Conservation (phyloP, 2,329 filamentous ascomycete genomes). For the Ilyonectria sp. region DNA sequence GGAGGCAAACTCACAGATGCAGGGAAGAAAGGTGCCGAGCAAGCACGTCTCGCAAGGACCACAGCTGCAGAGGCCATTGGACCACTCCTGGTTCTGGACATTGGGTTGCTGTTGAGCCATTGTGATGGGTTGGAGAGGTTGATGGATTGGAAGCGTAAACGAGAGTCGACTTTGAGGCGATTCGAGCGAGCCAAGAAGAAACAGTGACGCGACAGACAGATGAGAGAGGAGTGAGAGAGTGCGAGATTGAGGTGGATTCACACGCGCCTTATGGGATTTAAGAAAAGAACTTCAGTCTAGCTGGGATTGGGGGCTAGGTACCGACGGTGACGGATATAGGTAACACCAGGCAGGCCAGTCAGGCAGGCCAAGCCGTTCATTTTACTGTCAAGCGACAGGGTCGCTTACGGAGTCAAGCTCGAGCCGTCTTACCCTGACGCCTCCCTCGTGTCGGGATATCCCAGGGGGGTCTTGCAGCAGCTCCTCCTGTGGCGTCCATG, state of each 20-base stretch:
- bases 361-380: slow-evolving; percentile 37
- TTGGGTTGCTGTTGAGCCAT: slow-evolving; percentile 48
- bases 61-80: slow-evolving; percentile 58
- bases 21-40: slow-evolving; percentile 59
- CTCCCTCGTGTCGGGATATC: slow-evolving; percentile 15
- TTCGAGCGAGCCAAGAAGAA: slow-evolving; percentile 3
- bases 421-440: slow-evolving; percentile 35
- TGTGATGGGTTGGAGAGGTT: slow-evolving; percentile 26
- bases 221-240: neutral
- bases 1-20: slow-evolving; percentile 56
- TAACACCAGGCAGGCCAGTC: slow-evolving; percentile 20
- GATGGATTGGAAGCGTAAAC: slow-evolving; percentile 10
- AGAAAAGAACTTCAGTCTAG: slow-evolving; percentile 29
- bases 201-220: neutral
- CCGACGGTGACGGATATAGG: slow-evolving; percentile 29
- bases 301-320: slow-evolving; percentile 25
- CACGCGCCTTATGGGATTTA: slow-evolving; percentile 29
- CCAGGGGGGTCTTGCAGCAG: slow-evolving; percentile 1
- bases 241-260: slow-evolving; percentile 15
- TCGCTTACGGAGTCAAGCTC: slow-evolving; percentile 38
- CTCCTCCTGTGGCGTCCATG: neutral
- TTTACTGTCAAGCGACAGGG: slow-evolving; percentile 41
- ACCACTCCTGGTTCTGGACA: slow-evolving; percentile 54
- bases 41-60: slow-evolving; percentile 57
- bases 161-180: slow-evolving; percentile 10